Conservation (phyloP, 371 early-diverging fungal species). For the Apophysomyces ossiformis region DNA sequence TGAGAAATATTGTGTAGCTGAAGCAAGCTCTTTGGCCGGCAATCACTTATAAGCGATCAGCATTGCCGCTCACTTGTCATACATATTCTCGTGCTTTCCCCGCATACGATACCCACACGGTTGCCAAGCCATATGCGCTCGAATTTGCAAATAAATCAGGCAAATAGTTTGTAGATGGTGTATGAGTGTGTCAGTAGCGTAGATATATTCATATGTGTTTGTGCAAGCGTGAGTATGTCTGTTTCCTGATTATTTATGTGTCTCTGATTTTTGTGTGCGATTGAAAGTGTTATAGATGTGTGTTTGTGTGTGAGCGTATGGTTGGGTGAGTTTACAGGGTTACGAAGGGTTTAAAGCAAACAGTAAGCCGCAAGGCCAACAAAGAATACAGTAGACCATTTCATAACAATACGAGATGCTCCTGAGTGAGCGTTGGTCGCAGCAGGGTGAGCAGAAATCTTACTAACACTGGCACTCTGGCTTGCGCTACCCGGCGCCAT, state of each 20-base stretch:
- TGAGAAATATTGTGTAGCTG: too few species aligned
- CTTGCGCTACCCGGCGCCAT: not conserved
- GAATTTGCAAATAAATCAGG: too few species aligned
- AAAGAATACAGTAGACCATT: not conserved
- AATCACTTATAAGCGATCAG: too few species aligned
- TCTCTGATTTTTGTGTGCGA: not conserved
- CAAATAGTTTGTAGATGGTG: not conserved
- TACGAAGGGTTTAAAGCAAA: conserved; percentile 3
- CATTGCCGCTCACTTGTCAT: too few species aligned
- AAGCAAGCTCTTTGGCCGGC: too few species aligned
- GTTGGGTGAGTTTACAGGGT: not conserved
- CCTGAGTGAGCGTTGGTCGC: not conserved
- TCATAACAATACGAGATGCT: not conserved
- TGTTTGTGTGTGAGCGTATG: not conserved
- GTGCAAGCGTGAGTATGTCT: not conserved
- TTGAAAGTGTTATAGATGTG: not conserved
- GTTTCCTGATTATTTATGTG: not conserved
- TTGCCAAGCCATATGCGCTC: too few species aligned
- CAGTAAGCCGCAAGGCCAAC: not conserved
- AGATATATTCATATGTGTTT: not conserved
- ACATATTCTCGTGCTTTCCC: too few species aligned
- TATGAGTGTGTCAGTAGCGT: not conserved
- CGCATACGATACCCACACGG: too few species aligned
- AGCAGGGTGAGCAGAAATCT: not conserved
- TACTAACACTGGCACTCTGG: not conserved